Percentiles rank a stretch among this genome's conserved stretches.
phyloP scores from a whole-genome alignment of 23 red algal species.

The Gracilaria caudata region DNA sequence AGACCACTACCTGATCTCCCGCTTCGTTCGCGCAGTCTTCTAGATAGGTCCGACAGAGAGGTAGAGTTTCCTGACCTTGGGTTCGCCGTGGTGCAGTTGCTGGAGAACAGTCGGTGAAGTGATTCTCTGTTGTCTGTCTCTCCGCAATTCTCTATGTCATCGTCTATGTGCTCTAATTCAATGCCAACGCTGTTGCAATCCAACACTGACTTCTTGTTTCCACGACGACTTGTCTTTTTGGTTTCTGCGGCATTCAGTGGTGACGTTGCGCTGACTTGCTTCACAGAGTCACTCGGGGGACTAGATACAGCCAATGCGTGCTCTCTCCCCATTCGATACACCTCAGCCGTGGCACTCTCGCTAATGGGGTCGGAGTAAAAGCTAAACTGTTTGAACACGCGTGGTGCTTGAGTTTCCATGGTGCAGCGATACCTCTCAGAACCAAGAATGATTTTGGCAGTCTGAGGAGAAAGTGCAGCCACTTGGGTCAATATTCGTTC shows the following conservation, averaged over 20 bases:
- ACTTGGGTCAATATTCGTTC: conserved; percentile 44
- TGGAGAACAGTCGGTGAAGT: neutral
- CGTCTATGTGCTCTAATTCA: conserved; percentile 54
- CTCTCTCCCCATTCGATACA: conserved; percentile 48
- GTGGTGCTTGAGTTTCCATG: neutral
- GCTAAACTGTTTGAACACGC: conserved; percentile 23
- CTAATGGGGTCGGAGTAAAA: conserved; percentile 59
- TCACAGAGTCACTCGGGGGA: neutral
- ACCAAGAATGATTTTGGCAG: conserved; percentile 55
- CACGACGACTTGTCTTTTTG: neutral
- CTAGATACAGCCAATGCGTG: neutral
- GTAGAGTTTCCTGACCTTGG: neutral
- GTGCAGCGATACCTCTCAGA: conserved; percentile 61
- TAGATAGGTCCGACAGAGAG: conserved; percentile 28
- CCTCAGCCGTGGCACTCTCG: neutral
- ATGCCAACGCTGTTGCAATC: conserved; percentile 3
- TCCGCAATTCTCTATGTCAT: neutral
- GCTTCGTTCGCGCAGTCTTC: conserved; percentile 31
- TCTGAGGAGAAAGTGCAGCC: neutral
- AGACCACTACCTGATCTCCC: conserved; percentile 32
- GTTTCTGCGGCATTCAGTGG: neutral
- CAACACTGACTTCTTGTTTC: neutral
- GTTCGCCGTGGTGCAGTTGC: neutral
- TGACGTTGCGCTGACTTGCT: neutral
- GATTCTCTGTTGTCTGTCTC: neutral